Evolutionary conservation across 139 green algal species (phyloP).

Genomic region (Coccomyxa sp.): DNA sequence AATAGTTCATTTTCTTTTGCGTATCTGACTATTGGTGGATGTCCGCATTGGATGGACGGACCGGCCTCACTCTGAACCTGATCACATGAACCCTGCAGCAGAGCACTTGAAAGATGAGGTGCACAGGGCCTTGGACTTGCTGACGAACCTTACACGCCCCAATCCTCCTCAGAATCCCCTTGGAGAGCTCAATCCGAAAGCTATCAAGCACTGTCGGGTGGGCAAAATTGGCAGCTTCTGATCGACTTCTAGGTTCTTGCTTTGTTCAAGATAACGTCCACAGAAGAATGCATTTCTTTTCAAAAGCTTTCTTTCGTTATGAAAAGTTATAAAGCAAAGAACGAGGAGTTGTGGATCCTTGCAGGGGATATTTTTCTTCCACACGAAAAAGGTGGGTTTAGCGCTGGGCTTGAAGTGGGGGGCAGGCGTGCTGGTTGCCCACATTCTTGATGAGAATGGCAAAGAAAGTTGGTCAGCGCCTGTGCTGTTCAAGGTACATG

Average conservation of each 20-base stretch:
- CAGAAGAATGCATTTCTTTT: no score
- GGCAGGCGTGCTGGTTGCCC: neutral
- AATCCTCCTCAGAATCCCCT: slow-evolving; percentile 1
- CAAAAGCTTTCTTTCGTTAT: no score
- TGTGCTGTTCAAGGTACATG: slow-evolving; percentile 3
- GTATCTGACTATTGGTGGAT: no score
- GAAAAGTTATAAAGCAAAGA: no score
- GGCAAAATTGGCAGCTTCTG: neutral
- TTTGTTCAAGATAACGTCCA: no score
- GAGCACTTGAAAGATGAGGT: slow-evolving; percentile 2
- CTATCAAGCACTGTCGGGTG: slow-evolving; percentile 1
- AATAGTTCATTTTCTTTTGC: no score
- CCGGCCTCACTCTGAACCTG: no score
- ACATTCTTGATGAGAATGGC: neutral
- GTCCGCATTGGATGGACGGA: no score
- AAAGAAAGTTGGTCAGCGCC: neutral
- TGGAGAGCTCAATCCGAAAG: neutral
- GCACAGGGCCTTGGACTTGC: neutral
- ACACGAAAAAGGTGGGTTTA: slow-evolving; percentile 6
- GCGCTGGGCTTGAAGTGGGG: slow-evolving; percentile 2
- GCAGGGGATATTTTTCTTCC: slow-evolving; percentile 9
- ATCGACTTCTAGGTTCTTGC: neutral
- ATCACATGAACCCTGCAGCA: neutral
- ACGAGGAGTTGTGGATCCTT: neutral
- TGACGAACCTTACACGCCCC: neutral